phyloP scores from a whole-genome alignment of 2,329 filamentous ascomycete genomes.

The Aspergillus carbonarius region DNA sequence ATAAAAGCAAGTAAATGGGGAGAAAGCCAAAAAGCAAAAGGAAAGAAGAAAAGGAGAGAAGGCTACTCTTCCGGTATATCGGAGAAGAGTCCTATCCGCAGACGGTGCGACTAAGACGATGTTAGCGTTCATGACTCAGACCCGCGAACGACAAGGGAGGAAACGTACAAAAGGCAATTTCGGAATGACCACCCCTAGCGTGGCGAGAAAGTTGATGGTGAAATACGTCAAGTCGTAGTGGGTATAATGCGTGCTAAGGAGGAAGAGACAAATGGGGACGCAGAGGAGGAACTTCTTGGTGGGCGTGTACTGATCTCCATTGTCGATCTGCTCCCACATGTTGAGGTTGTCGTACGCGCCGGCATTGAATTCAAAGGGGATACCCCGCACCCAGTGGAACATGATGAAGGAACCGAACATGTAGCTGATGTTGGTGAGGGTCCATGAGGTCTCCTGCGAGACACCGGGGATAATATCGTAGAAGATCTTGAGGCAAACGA shows the following conservation, averaged over 20 bases:
- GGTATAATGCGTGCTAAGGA: slow-evolving; percentile 97
- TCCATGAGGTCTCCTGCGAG: slow-evolving; percentile 98
- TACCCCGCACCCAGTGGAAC: slow-evolving; percentile 98
- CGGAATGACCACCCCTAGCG: slow-evolving; percentile 88
- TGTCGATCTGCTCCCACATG: slow-evolving; percentile 99
- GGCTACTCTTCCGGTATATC: slow-evolving; percentile 63
- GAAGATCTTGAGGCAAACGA: slow-evolving; percentile 87
- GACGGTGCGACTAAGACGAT: slow-evolving; percentile 65
- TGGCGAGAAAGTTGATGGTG: slow-evolving; percentile 92
- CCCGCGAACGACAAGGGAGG: not conserved
- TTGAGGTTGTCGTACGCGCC: slow-evolving; percentile 99
- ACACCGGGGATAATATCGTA: slow-evolving; percentile 96
- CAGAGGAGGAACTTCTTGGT: slow-evolving; percentile 97
- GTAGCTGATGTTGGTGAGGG: slow-evolving; percentile 96
- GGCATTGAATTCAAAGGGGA: slow-evolving; percentile 98
- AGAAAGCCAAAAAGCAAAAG: slow-evolving; percentile 3
- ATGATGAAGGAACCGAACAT: slow-evolving; percentile 99
- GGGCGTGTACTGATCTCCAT: slow-evolving; percentile 96
- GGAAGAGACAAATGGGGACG: slow-evolving; percentile 89
- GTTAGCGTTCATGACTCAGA: slow-evolving; percentile 26
- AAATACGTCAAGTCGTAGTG: slow-evolving; percentile 98
- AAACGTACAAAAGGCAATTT: slow-evolving; percentile 87
- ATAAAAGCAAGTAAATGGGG: slow-evolving; percentile 2
- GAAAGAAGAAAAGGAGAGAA: slow-evolving; percentile 14
- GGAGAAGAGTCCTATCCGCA: slow-evolving; percentile 73